phyloP scores from a whole-genome alignment of 345 rosid genomes.

The Lagerstroemia speciosa region DNA sequence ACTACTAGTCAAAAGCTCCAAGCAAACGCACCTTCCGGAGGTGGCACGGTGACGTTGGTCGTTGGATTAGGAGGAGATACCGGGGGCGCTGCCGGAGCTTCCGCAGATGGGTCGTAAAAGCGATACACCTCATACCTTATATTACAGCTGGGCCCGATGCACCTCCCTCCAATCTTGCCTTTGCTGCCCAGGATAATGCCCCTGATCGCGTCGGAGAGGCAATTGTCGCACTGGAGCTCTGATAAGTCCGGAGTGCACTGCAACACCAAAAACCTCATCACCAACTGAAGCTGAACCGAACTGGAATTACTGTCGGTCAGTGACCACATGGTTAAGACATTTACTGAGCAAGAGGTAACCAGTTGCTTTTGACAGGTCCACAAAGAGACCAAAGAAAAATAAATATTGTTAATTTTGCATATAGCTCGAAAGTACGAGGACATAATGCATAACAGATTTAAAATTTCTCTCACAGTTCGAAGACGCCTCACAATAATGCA shows the following conservation, averaged over 20 bases:
- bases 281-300: too few species aligned
- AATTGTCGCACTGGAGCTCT: neutral
- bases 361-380: too few species aligned
- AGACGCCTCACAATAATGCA: too few species aligned
- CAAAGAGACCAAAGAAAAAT: too few species aligned
- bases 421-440: too few species aligned
- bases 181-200: neutral
- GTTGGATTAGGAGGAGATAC: neutral
- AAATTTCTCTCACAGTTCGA: too few species aligned
- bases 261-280: neutral
- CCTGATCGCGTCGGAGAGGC: neutral
- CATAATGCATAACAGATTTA: too few species aligned
- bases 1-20: too few species aligned
- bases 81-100: neutral
- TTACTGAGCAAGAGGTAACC: too few species aligned
- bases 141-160: neutral
- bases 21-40: neutral
- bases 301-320: too few species aligned
- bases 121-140: slow-evolving; percentile 1
- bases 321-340: too few species aligned
- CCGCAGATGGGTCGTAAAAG: neutral
- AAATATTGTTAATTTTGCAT: too few species aligned
- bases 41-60: neutral
- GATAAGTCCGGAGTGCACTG: slow-evolving; percentile 10
- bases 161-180: slow-evolving; percentile 2